Conservation (phyloP, 306 rosid species). For the Quercus dentata region DNA sequence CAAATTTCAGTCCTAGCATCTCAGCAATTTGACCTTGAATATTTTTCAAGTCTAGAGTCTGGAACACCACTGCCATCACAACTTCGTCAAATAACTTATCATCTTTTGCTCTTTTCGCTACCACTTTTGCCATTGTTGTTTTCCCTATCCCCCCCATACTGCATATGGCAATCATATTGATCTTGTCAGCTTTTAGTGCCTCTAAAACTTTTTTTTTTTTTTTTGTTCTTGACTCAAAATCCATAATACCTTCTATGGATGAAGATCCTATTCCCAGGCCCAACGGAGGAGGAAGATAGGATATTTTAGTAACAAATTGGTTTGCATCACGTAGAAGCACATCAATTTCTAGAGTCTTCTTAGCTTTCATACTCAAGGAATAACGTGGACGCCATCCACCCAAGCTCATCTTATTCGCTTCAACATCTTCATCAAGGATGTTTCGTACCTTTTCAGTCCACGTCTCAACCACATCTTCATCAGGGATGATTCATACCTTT, state of each 20-base stretch:
- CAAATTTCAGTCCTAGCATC: background rate
- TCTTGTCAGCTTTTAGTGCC: slow-evolving; percentile 1
- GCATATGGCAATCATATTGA: slow-evolving; percentile 9
- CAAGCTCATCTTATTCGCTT: too few species aligned
- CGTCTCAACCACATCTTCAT: too few species aligned
- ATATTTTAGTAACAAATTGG: fast-evolving
- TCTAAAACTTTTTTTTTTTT: background rate
- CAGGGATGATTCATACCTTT: too few species aligned
- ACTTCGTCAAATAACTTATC: too few species aligned
- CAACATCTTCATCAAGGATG: too few species aligned
- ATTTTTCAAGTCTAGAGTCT: background rate
- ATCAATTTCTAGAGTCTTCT: too few species aligned
- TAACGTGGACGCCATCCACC: too few species aligned
- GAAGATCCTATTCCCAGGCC: too few species aligned
- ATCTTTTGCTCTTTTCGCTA: background rate
- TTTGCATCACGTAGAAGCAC: too few species aligned
- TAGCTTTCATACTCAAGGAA: too few species aligned
- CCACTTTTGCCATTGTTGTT: slow-evolving; percentile 18
- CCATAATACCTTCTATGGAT: background rate
- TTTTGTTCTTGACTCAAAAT: slow-evolving; percentile 5
- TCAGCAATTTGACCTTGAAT: slow-evolving; percentile 22
- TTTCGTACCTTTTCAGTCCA: too few species aligned
- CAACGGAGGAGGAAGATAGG: too few species aligned
- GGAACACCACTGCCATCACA: slow-evolving; percentile 16
- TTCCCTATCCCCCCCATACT: slow-evolving; percentile 40